Base-by-base conservation (phyloP, 768 basidiomycete species). In the Pseudohyphozyma bogoriensis region DNA sequence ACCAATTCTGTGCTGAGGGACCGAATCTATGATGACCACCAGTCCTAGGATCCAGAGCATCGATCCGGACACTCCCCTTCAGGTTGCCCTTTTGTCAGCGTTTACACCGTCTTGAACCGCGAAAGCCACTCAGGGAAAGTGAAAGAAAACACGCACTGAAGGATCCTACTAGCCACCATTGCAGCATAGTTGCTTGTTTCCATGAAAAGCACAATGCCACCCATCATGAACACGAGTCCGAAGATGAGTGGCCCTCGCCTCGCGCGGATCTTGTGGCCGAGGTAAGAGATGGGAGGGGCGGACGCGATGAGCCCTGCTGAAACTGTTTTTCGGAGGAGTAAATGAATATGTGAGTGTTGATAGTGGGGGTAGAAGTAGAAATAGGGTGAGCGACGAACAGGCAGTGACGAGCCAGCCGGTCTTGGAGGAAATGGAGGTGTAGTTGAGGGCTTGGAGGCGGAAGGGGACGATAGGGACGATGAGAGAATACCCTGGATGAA, bases 321-420 rank as follows among this genome's bases (percentile, higher is more conserved):
- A n/a, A n/a, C n/a, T n/a, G n/a, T n/a, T n/a, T n/a, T n/a, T n/a
- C n/a, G n/a, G n/a, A n/a, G n/a, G n/a, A n/a, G n/a, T n/a, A n/a
- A n/a, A n/a, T n/a, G n/a, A n/a, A n/a, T n/a, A n/a, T n/a, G n/a
- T n/a, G n/a, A n/a, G n/a, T n/a, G n/a, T n/a, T n/a, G n/a, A n/a
- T n/a, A n/a, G n/a, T n/a, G n/a, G n/a, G n/a, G n/a, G n/a, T n/a
- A n/a, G n/a, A n/a, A n/a, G n/a, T n/a, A n/a, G n/a, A n/a, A n/a
- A n/a, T n/a, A n/a, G n/a, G n/a, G n/a, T n/a, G n/a, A n/a, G n/a
- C n/a, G n/a, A n/a, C n/a, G n/a, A n/a, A n/a, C n/a, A n/a, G n/a
- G n/a, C n/a, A n/a, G 62, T 64, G 26, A 70, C 62, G 16, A 70
- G 58, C 64, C 64, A 70, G 0, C 65, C 67, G 0, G 69, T 68